Percentiles rank a stretch among this genome's conserved stretches.
Conservation (phyloP, 2,329 filamentous ascomycete genomes). For the Alternaria viburni region DNA sequence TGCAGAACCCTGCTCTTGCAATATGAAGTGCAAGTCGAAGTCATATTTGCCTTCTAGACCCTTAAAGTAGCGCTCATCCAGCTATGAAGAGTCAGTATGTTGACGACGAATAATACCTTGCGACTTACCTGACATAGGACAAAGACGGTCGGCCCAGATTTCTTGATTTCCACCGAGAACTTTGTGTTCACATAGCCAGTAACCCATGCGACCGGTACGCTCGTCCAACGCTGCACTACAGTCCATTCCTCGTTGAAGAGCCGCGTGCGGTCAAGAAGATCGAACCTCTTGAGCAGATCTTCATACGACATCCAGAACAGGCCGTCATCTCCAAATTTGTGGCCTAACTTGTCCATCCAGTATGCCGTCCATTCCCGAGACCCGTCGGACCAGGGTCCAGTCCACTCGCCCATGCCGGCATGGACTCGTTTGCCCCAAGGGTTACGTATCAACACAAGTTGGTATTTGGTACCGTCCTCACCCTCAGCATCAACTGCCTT, state of each 20-base stretch:
- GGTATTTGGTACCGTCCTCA: conserved; percentile 43
- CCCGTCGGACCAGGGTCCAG: conserved; percentile 79
- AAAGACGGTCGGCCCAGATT: conserved; percentile 61
- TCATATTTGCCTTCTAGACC: conserved; percentile 63
- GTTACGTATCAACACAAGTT: conserved; percentile 71
- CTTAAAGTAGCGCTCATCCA: conserved; percentile 65
- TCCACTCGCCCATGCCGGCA: conserved; percentile 66
- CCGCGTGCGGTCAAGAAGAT: conserved; percentile 64
- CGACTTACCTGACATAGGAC: conserved; percentile 61
- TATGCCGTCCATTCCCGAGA: conserved; percentile 84
- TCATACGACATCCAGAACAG: conserved; percentile 67
- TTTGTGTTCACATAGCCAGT: conserved; percentile 67
- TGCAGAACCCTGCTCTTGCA: conserved; percentile 57
- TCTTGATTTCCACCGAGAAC: conserved; percentile 61
- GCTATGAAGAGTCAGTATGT: conserved; percentile 51
- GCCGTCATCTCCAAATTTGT: conserved; percentile 78
- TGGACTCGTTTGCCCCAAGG: conserved; percentile 73
- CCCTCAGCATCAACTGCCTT: conserved; percentile 62
- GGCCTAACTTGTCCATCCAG: conserved; percentile 72
- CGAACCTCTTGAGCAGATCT: conserved; percentile 63
- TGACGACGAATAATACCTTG: conserved; percentile 31
- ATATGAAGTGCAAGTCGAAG: conserved; percentile 63
- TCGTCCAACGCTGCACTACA: conserved; percentile 66
- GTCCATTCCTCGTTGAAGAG: conserved; percentile 66
- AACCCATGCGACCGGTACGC: conserved; percentile 64